These are phyloP conservation scores for Lichina pygmaea DNA, from an alignment of 495 filamentous ascomycete species.

Conservation along the genomic window DNA sequence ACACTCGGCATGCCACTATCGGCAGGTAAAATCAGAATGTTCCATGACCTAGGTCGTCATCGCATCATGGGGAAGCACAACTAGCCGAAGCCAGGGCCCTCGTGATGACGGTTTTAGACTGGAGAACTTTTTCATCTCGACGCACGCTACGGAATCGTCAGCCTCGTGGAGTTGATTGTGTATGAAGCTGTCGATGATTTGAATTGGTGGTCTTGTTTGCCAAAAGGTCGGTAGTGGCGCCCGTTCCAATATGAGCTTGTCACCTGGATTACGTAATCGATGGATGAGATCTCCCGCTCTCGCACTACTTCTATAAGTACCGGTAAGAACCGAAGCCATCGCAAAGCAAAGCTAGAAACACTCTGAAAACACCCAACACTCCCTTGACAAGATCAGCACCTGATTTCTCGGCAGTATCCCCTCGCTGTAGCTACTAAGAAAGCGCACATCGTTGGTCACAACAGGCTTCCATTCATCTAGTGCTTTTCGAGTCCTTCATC, in stretches of 20 bases:
- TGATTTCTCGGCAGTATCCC: neutral
- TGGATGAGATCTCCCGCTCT: no score
- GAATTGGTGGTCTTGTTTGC: conserved; percentile 63
- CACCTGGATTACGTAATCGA: no score
- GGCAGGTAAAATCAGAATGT: conserved; percentile 19
- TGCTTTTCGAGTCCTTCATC: no score
- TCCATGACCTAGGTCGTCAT: conserved; percentile 88
- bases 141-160: conserved; percentile 75
- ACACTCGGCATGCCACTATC: neutral
- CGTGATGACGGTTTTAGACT: conserved; percentile 99
- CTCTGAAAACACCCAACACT: no score
- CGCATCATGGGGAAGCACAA: conserved; percentile 73
- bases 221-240: conserved; percentile 8
- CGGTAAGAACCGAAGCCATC: no score
- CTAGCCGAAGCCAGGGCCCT: conserved; percentile 28
- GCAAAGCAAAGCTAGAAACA: no score
- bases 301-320: no score
- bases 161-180: conserved; percentile 26
- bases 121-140: conserved; percentile 46
- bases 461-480: no score
- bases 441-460: no score
- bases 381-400: no score
- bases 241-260: no score
- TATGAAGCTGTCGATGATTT: conserved; percentile 65
- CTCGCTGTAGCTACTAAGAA: neutral